phyloP scores from a whole-genome alignment of 371 early-diverging fungal species.

The Mortierella sp. region DNA sequence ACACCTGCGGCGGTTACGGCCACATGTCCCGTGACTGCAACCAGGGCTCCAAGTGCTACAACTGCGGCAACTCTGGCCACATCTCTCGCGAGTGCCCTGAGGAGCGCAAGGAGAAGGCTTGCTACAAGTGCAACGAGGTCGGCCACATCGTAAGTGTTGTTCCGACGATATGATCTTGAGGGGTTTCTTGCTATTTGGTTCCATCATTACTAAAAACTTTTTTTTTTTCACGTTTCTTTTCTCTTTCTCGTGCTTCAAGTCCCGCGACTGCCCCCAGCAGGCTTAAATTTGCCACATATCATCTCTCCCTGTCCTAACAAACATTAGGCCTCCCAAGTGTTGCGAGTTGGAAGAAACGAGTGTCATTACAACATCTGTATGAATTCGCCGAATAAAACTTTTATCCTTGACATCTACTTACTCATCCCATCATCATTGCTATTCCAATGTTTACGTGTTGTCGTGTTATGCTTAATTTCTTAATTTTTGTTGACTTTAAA shows the following conservation, averaged over 20 bases:
- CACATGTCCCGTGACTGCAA: slow-evolving; percentile 59
- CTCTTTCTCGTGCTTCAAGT: slow-evolving; percentile 9
- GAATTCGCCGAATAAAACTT: slow-evolving; percentile 8
- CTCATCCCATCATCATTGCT: neutral
- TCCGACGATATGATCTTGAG: neutral
- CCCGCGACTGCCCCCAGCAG: slow-evolving; percentile 58
- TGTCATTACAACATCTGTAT: slow-evolving; percentile 7
- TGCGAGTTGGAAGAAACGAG: slow-evolving; percentile 39
- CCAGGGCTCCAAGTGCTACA: slow-evolving; percentile 74
- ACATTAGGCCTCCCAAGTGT: slow-evolving; percentile 40
- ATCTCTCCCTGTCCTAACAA: slow-evolving; percentile 2
- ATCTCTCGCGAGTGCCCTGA: slow-evolving; percentile 64
- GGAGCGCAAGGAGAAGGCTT: slow-evolving; percentile 69
- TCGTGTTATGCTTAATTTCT: no score
- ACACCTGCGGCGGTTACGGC: slow-evolving; percentile 70
- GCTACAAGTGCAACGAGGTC: slow-evolving; percentile 72
- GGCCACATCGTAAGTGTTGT: slow-evolving; percentile 64
- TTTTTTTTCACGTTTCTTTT: neutral
- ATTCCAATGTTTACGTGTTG: neutral
- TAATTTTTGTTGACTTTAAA: neutral
- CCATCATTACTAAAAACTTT: neutral
- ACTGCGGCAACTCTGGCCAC: slow-evolving; percentile 68
- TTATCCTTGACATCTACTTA: slow-evolving; percentile 8
- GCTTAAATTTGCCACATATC: slow-evolving; percentile 24
- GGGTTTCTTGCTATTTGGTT: no score